phyloP scores from a whole-genome alignment of 1,284 basidiomycete species.

The Meripilus lineatus region DNA sequence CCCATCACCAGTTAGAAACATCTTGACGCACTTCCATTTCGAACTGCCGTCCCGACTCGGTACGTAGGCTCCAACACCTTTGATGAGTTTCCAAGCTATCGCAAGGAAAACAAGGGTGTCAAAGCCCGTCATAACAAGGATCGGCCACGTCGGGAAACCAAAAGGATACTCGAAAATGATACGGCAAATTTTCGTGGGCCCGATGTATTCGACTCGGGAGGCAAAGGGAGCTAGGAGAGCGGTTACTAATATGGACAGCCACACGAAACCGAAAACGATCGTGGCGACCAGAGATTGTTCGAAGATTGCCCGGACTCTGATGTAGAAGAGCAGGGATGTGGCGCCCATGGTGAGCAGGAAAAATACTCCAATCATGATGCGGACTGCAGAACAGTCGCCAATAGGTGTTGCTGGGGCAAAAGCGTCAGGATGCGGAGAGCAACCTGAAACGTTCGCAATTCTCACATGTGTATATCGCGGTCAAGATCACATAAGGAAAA shows the following conservation, averaged over 20 bases:
- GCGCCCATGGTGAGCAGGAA: neutral
- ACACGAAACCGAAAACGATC: neutral
- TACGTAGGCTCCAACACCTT: neutral
- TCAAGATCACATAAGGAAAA: too few relatives aligned
- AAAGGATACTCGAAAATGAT: neutral
- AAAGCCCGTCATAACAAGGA: neutral
- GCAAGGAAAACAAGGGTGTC: conserved; percentile 2
- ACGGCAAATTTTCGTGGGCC: neutral
- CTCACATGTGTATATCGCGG: too few relatives aligned
- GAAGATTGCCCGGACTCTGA: neutral
- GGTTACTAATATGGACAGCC: neutral
- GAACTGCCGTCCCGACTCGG: neutral
- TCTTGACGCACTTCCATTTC: neutral
- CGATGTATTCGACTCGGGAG: neutral
- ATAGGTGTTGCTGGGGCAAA: neutral
- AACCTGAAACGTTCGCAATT: too few relatives aligned
- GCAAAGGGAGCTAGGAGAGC: neutral
- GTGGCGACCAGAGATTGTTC: neutral
- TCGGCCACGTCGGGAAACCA: too few relatives aligned
- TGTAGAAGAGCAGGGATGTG: neutral
- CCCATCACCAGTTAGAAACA: neutral
- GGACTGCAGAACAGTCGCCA: neutral
- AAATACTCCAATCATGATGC: neutral
- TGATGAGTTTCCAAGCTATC: neutral
- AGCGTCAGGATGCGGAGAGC: neutral